phyloP scores from a whole-genome alignment of 2,329 filamentous ascomycete species.

The Ciborinia camelliae region DNA sequence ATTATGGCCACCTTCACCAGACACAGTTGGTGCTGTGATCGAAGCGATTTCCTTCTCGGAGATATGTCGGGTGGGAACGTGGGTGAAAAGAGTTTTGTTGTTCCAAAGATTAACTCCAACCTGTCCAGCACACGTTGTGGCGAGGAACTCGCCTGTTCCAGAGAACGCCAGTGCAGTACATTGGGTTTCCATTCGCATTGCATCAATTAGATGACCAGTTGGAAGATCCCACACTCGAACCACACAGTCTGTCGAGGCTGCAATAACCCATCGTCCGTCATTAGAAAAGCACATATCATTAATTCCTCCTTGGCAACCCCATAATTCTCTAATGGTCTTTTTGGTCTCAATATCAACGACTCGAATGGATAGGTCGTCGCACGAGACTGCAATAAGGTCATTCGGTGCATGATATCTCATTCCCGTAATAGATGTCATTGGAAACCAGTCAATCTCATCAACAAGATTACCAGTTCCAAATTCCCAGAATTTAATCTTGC shows the following conservation, averaged over 20 bases:
- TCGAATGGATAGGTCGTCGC: conserved; percentile 82
- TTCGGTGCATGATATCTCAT: conserved; percentile 79
- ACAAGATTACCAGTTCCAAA: conserved; percentile 78
- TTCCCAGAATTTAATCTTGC: conserved; percentile 97
- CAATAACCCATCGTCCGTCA: conserved; percentile 90
- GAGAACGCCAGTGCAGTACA: conserved; percentile 89
- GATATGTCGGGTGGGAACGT: conserved; percentile 81
- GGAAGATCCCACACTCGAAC: conserved; percentile 92
- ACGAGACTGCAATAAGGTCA: conserved; percentile 83
- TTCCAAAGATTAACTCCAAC: conserved; percentile 95
- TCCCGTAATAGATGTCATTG: conserved; percentile 69
- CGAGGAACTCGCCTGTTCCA: conserved; percentile 86
- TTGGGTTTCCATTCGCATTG: conserved; percentile 72
- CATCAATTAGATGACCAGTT: conserved; percentile 92
- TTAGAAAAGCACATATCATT: conserved; percentile 87
- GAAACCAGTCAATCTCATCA: conserved; percentile 80
- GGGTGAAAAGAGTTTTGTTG: conserved; percentile 86
- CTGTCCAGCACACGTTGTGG: conserved; percentile 76
- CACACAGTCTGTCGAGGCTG: conserved; percentile 75
- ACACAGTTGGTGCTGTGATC: conserved; percentile 67
- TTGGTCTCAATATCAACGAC: conserved; percentile 88
- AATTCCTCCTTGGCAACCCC: conserved; percentile 70
- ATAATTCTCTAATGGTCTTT: conserved; percentile 88
- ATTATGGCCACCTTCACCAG: conserved; percentile 75
- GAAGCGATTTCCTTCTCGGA: conserved; percentile 69